Conservation (phyloP, 805 yeast genomes). For the Wickerhamiella sergipiensis region DNA sequence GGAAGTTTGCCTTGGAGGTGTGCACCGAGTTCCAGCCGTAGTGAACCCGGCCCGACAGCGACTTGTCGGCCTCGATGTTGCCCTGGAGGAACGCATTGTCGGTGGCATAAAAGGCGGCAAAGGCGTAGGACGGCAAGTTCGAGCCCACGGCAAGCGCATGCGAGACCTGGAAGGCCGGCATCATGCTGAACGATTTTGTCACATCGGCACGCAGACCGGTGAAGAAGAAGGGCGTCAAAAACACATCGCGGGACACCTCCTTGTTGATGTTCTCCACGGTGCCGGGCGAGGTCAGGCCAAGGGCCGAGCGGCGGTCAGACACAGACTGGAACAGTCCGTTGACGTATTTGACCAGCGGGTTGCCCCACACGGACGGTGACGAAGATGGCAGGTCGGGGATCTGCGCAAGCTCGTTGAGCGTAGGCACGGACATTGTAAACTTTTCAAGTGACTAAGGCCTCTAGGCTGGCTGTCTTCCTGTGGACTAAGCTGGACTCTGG, state of each 20-base stretch:
- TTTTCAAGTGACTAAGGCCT: neutral
- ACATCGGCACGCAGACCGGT: conserved; percentile 95
- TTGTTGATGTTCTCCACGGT: conserved; percentile 84
- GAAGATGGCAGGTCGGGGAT: conserved; percentile 13
- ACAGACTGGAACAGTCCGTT: conserved; percentile 10
- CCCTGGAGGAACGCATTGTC: conserved; percentile 84
- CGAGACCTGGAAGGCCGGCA: conserved; percentile 93
- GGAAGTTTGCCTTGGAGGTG: conserved; percentile 74
- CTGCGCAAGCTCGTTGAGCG: conserved; percentile 9
- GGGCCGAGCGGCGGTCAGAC: conserved; percentile 60
- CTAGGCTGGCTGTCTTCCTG: too few relatives aligned
- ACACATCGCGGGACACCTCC: conserved; percentile 90
- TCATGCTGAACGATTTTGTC: conserved; percentile 77
- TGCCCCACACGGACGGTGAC: conserved; percentile 15
- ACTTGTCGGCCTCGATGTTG: conserved; percentile 72
- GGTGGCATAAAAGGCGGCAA: conserved; percentile 77
- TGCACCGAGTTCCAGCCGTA: conserved; percentile 76
- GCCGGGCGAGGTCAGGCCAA: conserved; percentile 85
- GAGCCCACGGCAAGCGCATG: conserved; percentile 88
- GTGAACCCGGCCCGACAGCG: conserved; percentile 79
- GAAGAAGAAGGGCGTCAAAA: conserved; percentile 77
- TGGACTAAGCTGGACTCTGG: neutral
- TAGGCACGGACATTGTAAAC: conserved; percentile 3
- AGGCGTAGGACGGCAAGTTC: conserved; percentile 79
- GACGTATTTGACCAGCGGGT: conserved; percentile 13